Evolutionary conservation across 768 basidiomycete genomes (phyloP).

Genomic region (Collybia sp.): DNA sequence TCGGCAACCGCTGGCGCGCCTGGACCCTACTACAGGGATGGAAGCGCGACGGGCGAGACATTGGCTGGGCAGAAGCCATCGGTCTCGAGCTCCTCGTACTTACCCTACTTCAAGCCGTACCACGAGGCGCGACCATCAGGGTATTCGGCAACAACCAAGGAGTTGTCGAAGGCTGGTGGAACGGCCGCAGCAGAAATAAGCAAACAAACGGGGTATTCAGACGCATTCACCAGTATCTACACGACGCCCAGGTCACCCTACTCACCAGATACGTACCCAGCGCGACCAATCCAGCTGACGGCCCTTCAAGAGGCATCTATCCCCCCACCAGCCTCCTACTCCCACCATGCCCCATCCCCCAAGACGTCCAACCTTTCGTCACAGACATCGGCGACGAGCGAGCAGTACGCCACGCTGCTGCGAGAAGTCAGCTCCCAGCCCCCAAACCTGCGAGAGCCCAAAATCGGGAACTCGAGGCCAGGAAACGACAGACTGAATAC

Average conservation of each 20-base stretch:
- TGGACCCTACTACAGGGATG: no score
- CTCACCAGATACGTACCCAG: constrained; percentile 29
- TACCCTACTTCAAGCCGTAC: not conserved
- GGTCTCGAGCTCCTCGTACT: constrained; percentile 29
- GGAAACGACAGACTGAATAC: no score
- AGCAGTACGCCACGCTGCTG: no score
- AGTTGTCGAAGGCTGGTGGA: constrained; percentile 30
- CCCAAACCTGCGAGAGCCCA: no score
- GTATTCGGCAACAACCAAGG: constrained; percentile 26
- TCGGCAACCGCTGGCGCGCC: no score
- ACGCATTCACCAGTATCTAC: constrained; percentile 12
- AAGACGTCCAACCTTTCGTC: constrained; percentile 15
- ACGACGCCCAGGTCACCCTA: constrained; percentile 2
- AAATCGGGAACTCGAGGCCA: no score
- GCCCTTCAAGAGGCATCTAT: constrained; percentile 30
- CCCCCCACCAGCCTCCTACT: constrained; percentile 16
- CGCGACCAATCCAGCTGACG: constrained; percentile 30
- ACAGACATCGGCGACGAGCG: constrained; percentile 13
- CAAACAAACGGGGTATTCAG: constrained; percentile 22
- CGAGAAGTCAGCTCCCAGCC: no score
- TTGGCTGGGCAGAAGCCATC: constrained; percentile 35
- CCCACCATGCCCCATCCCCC: constrained; percentile 23
- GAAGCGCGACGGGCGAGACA: no score
- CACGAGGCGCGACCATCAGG: constrained; percentile 10
- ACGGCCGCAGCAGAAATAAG: constrained; percentile 19